phyloP scores from a whole-genome alignment of 169 alveolate genomes.

The Nephromyces sp. region DNA sequence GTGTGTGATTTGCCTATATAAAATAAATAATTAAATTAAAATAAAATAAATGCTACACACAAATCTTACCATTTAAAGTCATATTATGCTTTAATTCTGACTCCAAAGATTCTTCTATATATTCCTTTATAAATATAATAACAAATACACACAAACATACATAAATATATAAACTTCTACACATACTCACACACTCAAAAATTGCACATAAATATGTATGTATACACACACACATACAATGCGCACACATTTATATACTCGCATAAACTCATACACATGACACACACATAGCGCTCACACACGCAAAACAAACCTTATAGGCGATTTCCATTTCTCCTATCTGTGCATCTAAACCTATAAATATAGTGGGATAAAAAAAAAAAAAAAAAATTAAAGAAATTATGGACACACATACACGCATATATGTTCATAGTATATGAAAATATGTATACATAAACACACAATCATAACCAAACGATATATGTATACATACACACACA shows the following conservation, averaged over 20 bases:
- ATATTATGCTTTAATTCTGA: not conserved
- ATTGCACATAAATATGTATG: not conserved
- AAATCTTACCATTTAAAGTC: not conserved
- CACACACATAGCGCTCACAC: not conserved
- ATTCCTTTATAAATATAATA: not conserved
- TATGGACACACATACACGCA: not conserved
- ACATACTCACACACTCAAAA: no score
- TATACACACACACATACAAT: not conserved
- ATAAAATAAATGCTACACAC: not conserved
- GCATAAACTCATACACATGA: not conserved
- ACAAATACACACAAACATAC: no score
- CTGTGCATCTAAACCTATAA: not conserved
- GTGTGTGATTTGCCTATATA: not conserved
- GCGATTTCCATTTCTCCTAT: not conserved
- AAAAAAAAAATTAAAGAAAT: no score
- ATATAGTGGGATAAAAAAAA: no score
- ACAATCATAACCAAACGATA: no score
- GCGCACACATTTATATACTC: not conserved
- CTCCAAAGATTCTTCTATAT: not conserved
- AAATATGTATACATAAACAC: no score
- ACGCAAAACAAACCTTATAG: not conserved
- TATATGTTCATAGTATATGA: no score
- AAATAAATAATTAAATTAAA: not conserved
- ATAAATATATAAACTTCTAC: no score
- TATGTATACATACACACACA: no score